Percentiles rank a stretch among this genome's conserved stretches.
phyloP scores from a whole-genome alignment of 2,329 filamentous ascomycete genomes.

The Graphiopsis chlorocephala region DNA sequence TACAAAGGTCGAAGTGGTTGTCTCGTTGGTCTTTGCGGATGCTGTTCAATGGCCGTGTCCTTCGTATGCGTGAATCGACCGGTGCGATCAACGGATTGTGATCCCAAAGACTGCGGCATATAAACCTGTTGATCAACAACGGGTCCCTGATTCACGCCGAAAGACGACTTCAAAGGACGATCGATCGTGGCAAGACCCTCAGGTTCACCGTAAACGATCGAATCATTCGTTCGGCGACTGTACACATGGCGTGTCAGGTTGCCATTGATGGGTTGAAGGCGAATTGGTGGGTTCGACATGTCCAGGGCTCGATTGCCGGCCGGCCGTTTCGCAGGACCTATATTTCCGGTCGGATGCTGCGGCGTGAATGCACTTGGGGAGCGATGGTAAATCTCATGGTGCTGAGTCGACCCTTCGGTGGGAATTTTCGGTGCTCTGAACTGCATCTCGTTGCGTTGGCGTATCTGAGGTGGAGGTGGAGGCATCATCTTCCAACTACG shows the following conservation, averaged over 20 bases:
- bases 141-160: background rate
- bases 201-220: background rate
- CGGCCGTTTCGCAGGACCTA: background rate
- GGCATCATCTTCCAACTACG: constrained; percentile 39
- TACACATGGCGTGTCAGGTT: background rate
- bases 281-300: background rate
- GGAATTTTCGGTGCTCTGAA: background rate
- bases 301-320: background rate
- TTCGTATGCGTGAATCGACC: background rate
- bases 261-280: background rate
- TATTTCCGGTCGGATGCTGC: background rate
- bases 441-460: background rate
- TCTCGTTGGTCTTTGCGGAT: background rate
- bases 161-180: background rate
- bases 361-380: background rate
- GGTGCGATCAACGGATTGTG: background rate
- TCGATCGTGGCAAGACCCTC: background rate
- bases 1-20: background rate
- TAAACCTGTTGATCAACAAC: background rate
- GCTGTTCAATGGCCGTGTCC: background rate
- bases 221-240: background rate
- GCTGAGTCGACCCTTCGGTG: background rate
- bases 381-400: background rate
- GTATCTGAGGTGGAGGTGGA: constrained; percentile 29
- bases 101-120: background rate